Evolutionary conservation across 768 basidiomycete genomes (phyloP).

Genomic region (Amanita pallidorosea): DNA sequence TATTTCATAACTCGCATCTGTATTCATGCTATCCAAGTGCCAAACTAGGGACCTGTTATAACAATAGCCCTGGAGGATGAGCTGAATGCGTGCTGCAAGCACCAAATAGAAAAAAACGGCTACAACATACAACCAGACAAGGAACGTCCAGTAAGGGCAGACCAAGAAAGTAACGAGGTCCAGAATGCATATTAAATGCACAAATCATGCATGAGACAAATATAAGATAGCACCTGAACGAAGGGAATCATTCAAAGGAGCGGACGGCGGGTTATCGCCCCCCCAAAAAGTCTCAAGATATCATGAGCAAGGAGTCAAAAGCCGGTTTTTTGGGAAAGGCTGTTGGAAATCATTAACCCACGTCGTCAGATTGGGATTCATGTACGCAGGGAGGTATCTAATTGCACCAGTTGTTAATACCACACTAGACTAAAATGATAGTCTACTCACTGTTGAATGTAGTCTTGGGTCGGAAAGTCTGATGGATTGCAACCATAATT

Average conservation of each 20-base stretch:
- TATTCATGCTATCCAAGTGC: slow-evolving; percentile 1
- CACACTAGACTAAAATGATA: not conserved
- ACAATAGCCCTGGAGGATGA: not conserved
- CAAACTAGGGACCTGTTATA: not conserved
- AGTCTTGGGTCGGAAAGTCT: slow-evolving; percentile 68
- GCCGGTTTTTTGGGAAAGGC: slow-evolving; percentile 56
- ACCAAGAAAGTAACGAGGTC: not conserved
- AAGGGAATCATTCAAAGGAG: slow-evolving; percentile 1
- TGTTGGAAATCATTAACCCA: slow-evolving; percentile 59
- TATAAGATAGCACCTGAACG: not conserved
- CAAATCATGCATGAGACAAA: not conserved
- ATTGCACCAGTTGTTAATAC: slow-evolving; percentile 1
- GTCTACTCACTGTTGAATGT: slow-evolving; percentile 59
- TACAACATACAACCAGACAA: slow-evolving; percentile 2
- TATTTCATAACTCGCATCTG: slow-evolving; percentile 1
- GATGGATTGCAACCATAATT: slow-evolving; percentile 83
- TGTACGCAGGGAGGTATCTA: slow-evolving; percentile 61
- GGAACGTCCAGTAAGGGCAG: not conserved
- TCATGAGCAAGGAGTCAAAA: slow-evolving; percentile 46
- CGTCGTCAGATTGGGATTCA: slow-evolving; percentile 71
- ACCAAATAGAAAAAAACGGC: not conserved
- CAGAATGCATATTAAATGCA: slow-evolving; percentile 2
- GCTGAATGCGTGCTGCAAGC: not conserved
- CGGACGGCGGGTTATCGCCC: not conserved
- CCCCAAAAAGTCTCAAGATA: not conserved